Base-by-base conservation (phyloP, 768 basidiomycete genomes). In the Gloeostereum incarnatum region DNA sequence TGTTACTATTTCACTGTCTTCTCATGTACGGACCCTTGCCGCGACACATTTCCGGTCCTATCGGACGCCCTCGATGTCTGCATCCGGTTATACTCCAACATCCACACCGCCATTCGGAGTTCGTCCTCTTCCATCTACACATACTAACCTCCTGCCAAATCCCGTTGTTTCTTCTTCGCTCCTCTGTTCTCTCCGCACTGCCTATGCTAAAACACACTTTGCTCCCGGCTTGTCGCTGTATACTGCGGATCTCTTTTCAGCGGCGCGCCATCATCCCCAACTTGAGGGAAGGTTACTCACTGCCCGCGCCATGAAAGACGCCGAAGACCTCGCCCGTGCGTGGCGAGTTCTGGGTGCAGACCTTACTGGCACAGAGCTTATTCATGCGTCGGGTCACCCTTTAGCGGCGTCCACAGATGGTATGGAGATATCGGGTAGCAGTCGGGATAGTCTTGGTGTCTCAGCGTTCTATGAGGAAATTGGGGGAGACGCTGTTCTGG, bases 231-330 rank as follows among this genome's bases (percentile, higher is more conserved):
- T 89, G 6, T 58, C 59, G 5, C 58, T 78, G n/a, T 89, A 88
- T 49, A 62, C 84, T 5, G 67, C 76, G 7, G 83, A 88, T 51
- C 61, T 88, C 8, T 81, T 89, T 43, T 68, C 78, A 19, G 85
- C 86, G 3, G 69, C 78, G 17, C 73, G 86, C 5, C 81, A 88
- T 48, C 75, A 80, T 49, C 71, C 75, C 0, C 65, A 71, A 34
- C 58, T 90, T 13, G 86, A 89, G 42, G 80, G 70, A 11, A 76
- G 71, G 45, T 59, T 86, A 39, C 65, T 90, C 17, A 83, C 77
- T 1, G 68, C 65, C 14, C 69, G 67, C 24, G 69, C 80, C 0
- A 67, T 71, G 44, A 62, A 64, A 40, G 84, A 88, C 46, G 80
- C 76, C 6, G 69, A 77, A 46, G 75, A 66, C n/a, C 69, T 90